Evolutionary conservation across 108 stramenopile species (phyloP).

Genomic region (Stephanodiscus minutulus): DNA sequence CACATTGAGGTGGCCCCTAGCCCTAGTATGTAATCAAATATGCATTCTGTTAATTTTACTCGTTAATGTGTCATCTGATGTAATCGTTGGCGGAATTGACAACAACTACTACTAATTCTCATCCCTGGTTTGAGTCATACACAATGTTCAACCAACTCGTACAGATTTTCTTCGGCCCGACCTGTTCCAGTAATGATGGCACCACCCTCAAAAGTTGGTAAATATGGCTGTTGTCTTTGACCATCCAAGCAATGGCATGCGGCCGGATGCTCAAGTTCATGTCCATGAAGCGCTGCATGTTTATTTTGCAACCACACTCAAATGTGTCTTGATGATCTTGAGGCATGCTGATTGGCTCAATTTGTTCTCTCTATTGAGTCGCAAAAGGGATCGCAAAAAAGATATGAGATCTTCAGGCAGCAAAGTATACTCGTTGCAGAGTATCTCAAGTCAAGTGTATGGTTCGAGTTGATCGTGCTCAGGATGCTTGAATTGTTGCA

Average conservation of each 20-base stretch:
- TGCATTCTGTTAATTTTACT: too few species aligned
- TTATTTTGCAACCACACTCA: not conserved
- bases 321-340: conserved; percentile 17
- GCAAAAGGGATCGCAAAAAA: conserved; percentile 12
- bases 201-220: too few species aligned
- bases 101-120: not conserved
- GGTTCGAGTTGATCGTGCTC: not conserved
- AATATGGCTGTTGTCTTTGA: not conserved
- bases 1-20: too few species aligned
- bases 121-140: too few species aligned
- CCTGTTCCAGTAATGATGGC: too few species aligned
- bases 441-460: conserved; percentile 7
- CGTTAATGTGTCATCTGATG: not conserved
- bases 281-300: conserved; percentile 7
- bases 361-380: not conserved
- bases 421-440: not conserved
- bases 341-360: conserved; percentile 6
- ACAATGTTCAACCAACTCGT: too few species aligned
- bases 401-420: conserved; percentile 16
- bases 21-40: too few species aligned
- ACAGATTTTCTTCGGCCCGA: too few species aligned
- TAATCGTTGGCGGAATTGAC: not conserved
- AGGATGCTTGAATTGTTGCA: conserved; percentile 25
- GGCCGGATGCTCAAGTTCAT: conserved; percentile 9
- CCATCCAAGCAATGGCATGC: conserved; percentile 11